Percentiles rank a stretch among this genome's conserved stretches.
Conservation (phyloP, 345 rosid genomes). For the Boechera retrofracta region DNA sequence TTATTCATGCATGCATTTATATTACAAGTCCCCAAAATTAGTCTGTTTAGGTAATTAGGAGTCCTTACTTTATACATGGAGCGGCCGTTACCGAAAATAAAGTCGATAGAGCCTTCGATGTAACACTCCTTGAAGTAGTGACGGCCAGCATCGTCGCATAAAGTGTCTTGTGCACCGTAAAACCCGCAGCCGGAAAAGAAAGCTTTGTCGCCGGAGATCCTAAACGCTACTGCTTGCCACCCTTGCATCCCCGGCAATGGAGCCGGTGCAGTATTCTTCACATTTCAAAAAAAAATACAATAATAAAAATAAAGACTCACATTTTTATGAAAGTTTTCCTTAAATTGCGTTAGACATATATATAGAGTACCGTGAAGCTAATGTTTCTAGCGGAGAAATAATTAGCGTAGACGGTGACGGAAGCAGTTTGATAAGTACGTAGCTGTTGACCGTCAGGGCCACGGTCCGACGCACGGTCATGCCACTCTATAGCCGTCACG, state of each 20-base stretch:
- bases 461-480: constrained; percentile 88
- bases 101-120: constrained; percentile 92
- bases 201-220: constrained; percentile 93
- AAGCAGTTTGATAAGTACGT: constrained; percentile 91
- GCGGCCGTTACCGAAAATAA: constrained; percentile 94
- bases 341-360: background rate
- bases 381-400: constrained; percentile 88
- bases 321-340: background rate
- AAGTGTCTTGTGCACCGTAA: constrained; percentile 93
- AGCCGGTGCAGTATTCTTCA: constrained; percentile 91
- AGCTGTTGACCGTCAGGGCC: constrained; percentile 85
- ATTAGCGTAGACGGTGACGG: constrained; percentile 83
- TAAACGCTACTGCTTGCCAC: constrained; percentile 93
- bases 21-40: no score
- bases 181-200: constrained; percentile 91
- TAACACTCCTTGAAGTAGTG: constrained; percentile 92
- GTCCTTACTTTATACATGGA: constrained; percentile 84
- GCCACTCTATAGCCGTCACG: constrained; percentile 91
- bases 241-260: constrained; percentile 95
- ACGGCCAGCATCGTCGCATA: constrained; percentile 93
- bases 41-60: background rate
- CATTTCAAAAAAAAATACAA: background rate
- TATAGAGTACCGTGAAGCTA: constrained; percentile 74
- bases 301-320: background rate
- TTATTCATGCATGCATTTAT: background rate